Evolutionary conservation across 176 grass and related monocot genomes (phyloP).

Genomic region (Carex littledalei): DNA sequence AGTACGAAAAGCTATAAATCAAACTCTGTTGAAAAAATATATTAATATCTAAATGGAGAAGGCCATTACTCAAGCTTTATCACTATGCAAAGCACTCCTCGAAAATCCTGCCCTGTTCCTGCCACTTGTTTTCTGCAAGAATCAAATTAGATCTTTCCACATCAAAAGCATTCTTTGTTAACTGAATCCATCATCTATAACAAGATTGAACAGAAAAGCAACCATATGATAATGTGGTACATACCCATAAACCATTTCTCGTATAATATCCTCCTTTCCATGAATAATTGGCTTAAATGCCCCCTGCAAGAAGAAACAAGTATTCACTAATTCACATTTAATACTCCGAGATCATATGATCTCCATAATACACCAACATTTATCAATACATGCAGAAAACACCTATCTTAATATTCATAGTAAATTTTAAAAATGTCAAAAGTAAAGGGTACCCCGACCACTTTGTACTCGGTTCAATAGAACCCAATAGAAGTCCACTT

Average conservation of each 20-base stretch:
- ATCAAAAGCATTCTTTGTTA: slow-evolving; percentile 10
- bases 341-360: neutral
- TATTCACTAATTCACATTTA: neutral
- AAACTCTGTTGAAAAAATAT: neutral
- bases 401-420: too few relatives aligned
- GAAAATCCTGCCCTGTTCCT: slow-evolving; percentile 38
- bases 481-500: too few relatives aligned
- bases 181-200: slow-evolving; percentile 8
- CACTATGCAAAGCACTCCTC: slow-evolving; percentile 54
- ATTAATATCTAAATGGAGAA: slow-evolving; percentile 4
- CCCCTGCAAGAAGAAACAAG: slow-evolving; percentile 31
- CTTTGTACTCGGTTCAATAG: neutral
- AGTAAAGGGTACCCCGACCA: neutral
- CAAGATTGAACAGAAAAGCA: neutral
- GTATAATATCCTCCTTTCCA: slow-evolving; percentile 20
- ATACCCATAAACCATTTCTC: slow-evolving; percentile 56
- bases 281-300: slow-evolving; percentile 43
- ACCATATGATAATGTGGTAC: slow-evolving; percentile 29
- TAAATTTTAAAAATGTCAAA: neutral
- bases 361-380: neutral
- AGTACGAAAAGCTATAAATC: neutral
- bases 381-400: neutral
- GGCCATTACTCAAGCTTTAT: slow-evolving; percentile 47
- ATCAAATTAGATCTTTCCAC: slow-evolving; percentile 2
- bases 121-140: slow-evolving; percentile 39